phyloP scores from a whole-genome alignment of 1,284 basidiomycete genomes.

The Ustilago crameri region DNA sequence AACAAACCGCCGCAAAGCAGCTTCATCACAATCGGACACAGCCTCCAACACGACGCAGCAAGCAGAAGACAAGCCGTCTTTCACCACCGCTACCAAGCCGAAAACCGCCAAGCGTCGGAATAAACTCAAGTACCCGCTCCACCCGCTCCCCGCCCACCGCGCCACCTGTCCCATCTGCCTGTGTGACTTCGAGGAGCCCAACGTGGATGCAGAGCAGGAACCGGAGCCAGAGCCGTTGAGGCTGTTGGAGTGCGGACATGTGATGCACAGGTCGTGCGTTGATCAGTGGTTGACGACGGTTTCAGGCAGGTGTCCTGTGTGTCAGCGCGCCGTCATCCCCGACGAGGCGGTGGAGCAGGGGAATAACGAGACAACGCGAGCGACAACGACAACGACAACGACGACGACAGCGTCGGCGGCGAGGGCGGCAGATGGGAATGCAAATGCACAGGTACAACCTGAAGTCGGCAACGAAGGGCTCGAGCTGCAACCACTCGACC shows the following conservation, averaged over 20 bases:
- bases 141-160: slow-evolving; percentile 55
- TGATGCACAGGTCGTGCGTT: slow-evolving; percentile 55
- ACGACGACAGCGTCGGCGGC: too few species aligned
- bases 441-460: too few species aligned
- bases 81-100: background rate
- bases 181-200: slow-evolving; percentile 54
- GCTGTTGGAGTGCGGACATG: slow-evolving; percentile 55
- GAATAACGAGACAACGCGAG: too few species aligned
- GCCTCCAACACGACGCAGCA: too few species aligned
- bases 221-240: slow-evolving; percentile 54
- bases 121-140: slow-evolving; percentile 50
- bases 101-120: background rate
- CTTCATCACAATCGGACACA: background rate
- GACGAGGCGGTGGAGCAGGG: background rate
- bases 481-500: too few species aligned
- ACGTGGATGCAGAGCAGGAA: slow-evolving; percentile 1
- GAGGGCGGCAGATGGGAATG: too few species aligned
- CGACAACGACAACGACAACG: too few species aligned
- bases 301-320: slow-evolving; percentile 59
- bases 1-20: slow-evolving; percentile 1
- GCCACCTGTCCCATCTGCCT: slow-evolving; percentile 63
- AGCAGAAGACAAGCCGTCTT: background rate
- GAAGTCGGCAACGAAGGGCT: too few species aligned
- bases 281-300: slow-evolving; percentile 61
- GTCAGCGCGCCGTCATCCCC: slow-evolving; percentile 49